Conservation (phyloP, 1,284 basidiomycete genomes). For the Ceratobasidium theobromae region DNA sequence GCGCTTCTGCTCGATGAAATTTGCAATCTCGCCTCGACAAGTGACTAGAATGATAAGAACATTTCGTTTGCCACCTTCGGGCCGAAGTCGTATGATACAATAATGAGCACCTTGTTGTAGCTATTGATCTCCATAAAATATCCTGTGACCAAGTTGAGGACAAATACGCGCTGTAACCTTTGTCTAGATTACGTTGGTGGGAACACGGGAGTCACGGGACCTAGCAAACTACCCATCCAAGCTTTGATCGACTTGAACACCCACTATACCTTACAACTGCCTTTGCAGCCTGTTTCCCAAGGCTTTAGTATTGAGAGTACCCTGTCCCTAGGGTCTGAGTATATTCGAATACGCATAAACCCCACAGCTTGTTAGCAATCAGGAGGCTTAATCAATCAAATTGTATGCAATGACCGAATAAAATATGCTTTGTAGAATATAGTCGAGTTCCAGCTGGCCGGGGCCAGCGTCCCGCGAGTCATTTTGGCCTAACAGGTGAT, state of each 20-base stretch:
- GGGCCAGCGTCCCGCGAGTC: too few relatives aligned
- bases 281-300: too few relatives aligned
- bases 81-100: conserved; percentile 42
- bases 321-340: too few relatives aligned
- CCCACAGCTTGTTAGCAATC: conserved; percentile 40
- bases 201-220: too few relatives aligned
- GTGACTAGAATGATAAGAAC: conserved; percentile 34
- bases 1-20: conserved; percentile 25
- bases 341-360: conserved; percentile 46
- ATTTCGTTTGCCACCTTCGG: conserved; percentile 45
- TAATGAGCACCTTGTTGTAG: conserved; percentile 45
- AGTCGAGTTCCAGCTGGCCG: too few relatives aligned
- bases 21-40: conserved; percentile 32
- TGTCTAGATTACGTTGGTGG: conserved; percentile 37
- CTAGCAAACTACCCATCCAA: too few relatives aligned
- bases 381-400: conserved; percentile 38
- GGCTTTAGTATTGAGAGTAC: too few relatives aligned
- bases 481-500: too few relatives aligned
- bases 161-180: conserved; percentile 34
- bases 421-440: neutral
- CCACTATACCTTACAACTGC: too few relatives aligned
- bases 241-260: too few relatives aligned
- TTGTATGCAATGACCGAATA: neutral
- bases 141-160: neutral
- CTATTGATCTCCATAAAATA: conserved; percentile 40